Evolutionary conservation across 2,329 filamentous ascomycete genomes (phyloP).

Genomic region (Ophiostoma angusticollis): DNA sequence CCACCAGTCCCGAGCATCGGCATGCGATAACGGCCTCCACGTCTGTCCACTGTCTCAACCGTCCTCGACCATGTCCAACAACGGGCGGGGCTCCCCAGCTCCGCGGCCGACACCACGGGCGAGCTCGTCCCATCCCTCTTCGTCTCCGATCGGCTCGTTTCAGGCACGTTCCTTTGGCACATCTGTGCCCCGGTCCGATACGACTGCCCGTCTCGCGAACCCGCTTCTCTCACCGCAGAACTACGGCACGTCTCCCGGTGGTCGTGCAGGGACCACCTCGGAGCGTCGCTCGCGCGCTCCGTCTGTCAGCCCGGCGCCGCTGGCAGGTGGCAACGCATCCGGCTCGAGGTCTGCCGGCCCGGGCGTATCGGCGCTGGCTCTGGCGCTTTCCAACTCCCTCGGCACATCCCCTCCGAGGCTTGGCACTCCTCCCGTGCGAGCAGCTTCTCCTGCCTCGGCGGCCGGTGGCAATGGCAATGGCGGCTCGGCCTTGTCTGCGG

Average conservation of each 20-base stretch:
- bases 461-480: slow-evolving; percentile 15
- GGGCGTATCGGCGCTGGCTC: slow-evolving; percentile 76
- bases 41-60: neutral
- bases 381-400: slow-evolving; percentile 66
- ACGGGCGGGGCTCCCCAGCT: slow-evolving; percentile 13
- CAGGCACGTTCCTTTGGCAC: slow-evolving; percentile 34
- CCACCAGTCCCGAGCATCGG: neutral
- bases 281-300: slow-evolving; percentile 30
- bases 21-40: slow-evolving; percentile 3
- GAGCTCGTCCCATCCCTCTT: slow-evolving; percentile 28
- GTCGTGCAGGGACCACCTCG: slow-evolving; percentile 1
- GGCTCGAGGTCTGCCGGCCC: slow-evolving; percentile 59
- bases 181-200: slow-evolving; percentile 43
- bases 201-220: slow-evolving; percentile 48
- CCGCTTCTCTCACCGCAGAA: slow-evolving; percentile 33
- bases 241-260: slow-evolving; percentile 19
- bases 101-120: slow-evolving; percentile 15
- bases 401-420: slow-evolving; percentile 58
- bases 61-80: slow-evolving; percentile 8
- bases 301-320: slow-evolving; percentile 42
- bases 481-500: slow-evolving; percentile 31
- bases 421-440: slow-evolving; percentile 49
- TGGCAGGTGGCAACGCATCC: slow-evolving; percentile 47
- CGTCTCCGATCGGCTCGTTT: slow-evolving; percentile 33
- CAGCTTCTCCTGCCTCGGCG: slow-evolving; percentile 38